Evolutionary conservation across 1,139 yeast species (phyloP).

Genomic region (Lodderomyces oxycetoniae): DNA sequence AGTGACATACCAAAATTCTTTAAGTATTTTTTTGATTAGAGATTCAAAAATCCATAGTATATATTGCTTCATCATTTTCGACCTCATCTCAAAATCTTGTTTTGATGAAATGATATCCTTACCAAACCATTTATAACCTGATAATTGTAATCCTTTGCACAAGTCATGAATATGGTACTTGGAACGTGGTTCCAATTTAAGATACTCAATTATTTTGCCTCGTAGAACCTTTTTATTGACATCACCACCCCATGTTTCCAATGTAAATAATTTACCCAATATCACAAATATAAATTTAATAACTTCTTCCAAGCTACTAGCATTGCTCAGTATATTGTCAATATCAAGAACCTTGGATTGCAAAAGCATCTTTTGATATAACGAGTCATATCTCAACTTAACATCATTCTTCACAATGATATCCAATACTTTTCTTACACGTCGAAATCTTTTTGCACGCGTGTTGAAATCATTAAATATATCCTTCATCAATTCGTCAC

Average conservation of each 20-base stretch:
- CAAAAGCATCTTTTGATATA: constrained; percentile 9
- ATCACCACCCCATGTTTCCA: constrained; percentile 50
- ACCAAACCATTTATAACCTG: constrained; percentile 48
- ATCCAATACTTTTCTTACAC: constrained; percentile 5
- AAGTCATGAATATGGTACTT: constrained; percentile 23
- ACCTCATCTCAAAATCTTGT: constrained; percentile 33
- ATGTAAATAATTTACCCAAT: constrained; percentile 49
- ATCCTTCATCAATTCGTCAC: constrained; percentile 1
- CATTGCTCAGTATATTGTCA: constrained; percentile 12
- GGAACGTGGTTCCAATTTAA: constrained; percentile 36
- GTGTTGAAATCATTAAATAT: constrained; percentile 1
- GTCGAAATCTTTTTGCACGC: constrained; percentile 8
- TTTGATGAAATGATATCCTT: constrained; percentile 24
- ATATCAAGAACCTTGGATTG: constrained; percentile 13
- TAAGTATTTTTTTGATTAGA: constrained; percentile 46
- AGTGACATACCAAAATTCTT: constrained; percentile 64
- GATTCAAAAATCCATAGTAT: constrained; percentile 54
- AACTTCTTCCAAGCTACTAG: constrained; percentile 27
- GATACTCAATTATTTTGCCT: constrained; percentile 30
- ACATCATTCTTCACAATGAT: constrained; percentile 20
- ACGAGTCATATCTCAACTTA: constrained; percentile 19
- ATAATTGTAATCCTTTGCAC: constrained; percentile 28
- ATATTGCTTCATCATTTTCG: constrained; percentile 33
- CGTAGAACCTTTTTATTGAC: constrained; percentile 44
- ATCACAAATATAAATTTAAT: constrained; percentile 36